Evolutionary conservation across 148 eudicot genomes (phyloP), one percentile per base, ranked within the genome.

Genomic region (Rhododendron ferrugineum): DNA sequence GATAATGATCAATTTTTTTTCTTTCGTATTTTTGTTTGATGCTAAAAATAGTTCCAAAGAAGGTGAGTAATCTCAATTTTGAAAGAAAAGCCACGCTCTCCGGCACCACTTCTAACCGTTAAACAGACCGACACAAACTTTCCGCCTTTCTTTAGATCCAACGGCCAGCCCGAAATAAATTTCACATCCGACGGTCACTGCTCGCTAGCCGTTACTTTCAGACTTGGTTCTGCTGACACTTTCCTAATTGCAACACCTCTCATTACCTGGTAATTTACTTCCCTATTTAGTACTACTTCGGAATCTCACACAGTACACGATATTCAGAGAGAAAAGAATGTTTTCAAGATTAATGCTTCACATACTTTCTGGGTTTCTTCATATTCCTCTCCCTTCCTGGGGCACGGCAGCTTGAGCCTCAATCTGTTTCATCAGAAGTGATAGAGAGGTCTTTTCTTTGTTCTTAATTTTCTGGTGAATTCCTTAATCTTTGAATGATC

Each of bases 191-290:
- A 75, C 78, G 78, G 78, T 37, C 46, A 16, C 47, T 75, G 47
- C n/a, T 75, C 13, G 22, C 11, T 75, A 75, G 78, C 78, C 78
- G 78, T 75, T 75, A 36, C 11, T 75, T 75, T 75, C 44, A 68
- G 32, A 15, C 60, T 4, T 32, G 1, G 42, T 32, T 6, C 78
- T 20, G 14, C 47, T 14, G 78, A 37, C 47, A 75, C 78, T 37
- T 34, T 36, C 11, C 46, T 16, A 37, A 36, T 37, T 75, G 14
- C 44, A 3, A 1, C 77, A 15, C 23, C 40, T 32, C 22, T 66
- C 3, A 2, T 26, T 30, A 1, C 36, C 37, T 68, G 74, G n/a
- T 64, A 64, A 64, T 64, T n/a, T n/a, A 23, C 32, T 68, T 68
- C 32, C 42, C 22, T 18, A 75, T 37, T 75, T 75, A 40, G 1